These are phyloP conservation scores for Chaetomiaceae sp. DNA, from an alignment of 2,329 filamentous ascomycete species.

Conservation along the genomic window DNA sequence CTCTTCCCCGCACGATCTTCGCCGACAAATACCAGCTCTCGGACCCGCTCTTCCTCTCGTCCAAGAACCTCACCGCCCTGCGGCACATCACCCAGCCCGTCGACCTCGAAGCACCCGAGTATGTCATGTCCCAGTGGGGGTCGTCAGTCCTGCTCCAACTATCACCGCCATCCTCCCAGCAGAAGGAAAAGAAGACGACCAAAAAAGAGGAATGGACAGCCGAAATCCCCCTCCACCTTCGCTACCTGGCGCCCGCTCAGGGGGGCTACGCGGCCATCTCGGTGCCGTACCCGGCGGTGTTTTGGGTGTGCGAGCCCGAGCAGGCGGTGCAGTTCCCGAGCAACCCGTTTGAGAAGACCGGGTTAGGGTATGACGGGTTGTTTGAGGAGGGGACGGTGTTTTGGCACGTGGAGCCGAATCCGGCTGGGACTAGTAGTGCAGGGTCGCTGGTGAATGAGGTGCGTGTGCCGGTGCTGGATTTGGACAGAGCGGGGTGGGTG, in stretches of 20 bases:
- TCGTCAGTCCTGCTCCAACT: constrained; percentile 74
- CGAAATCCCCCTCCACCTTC: constrained; percentile 76
- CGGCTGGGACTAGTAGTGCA: constrained; percentile 26
- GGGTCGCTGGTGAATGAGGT: constrained; percentile 50
- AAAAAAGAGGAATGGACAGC: constrained; percentile 60
- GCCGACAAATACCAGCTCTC: constrained; percentile 81
- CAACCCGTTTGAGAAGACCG: constrained; percentile 81
- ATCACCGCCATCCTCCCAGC: constrained; percentile 53
- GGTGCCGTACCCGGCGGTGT: constrained; percentile 78
- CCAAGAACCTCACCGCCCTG: constrained; percentile 70
- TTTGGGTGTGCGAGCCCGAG: constrained; percentile 73
- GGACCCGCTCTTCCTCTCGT: constrained; percentile 70
- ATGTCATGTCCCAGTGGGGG: constrained; percentile 73
- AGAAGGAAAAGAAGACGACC: too few relatives aligned
- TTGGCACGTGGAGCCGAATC: constrained; percentile 66
- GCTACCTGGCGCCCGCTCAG: constrained; percentile 65
- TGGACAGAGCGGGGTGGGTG: constrained; percentile 47
- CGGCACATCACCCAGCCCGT: constrained; percentile 69
- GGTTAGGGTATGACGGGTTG: constrained; percentile 79
- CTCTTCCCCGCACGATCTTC: constrained; percentile 76
- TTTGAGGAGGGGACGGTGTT: constrained; percentile 77
- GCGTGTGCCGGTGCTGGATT: constrained; percentile 61
- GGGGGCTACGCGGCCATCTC: constrained; percentile 52
- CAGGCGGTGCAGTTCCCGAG: constrained; percentile 63
- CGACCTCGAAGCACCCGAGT: constrained; percentile 87